Conservation (phyloP, 805 yeast species). For the fission yeast (Schizosaccharomyces pombe) region ASM294v3 CU329670.1:1757501-1758000, state of each 20-base stretch:
- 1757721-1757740: background rate
- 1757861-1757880: slow-evolving; percentile 19
- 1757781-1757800: background rate
- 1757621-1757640: background rate
- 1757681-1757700: background rate
- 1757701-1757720: background rate
- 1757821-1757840: background rate
- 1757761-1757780: background rate
- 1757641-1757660: background rate
- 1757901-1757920: slow-evolving; percentile 9
- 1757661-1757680: background rate
- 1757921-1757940: slow-evolving; percentile 13
- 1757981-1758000: slow-evolving; percentile 17
- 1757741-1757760: background rate
- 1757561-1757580: background rate
- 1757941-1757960: slow-evolving; percentile 16
- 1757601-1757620: slow-evolving; percentile 1
- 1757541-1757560: background rate
- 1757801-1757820: background rate
- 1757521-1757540: no score
- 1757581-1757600: background rate
- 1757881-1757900: slow-evolving; percentile 10
- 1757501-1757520: no score
- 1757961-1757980: slow-evolving; percentile 16
- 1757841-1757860: slow-evolving; percentile 13